phyloP scores from a whole-genome alignment of 1,284 basidiomycete genomes.

The Trametes versicolor region DNA sequence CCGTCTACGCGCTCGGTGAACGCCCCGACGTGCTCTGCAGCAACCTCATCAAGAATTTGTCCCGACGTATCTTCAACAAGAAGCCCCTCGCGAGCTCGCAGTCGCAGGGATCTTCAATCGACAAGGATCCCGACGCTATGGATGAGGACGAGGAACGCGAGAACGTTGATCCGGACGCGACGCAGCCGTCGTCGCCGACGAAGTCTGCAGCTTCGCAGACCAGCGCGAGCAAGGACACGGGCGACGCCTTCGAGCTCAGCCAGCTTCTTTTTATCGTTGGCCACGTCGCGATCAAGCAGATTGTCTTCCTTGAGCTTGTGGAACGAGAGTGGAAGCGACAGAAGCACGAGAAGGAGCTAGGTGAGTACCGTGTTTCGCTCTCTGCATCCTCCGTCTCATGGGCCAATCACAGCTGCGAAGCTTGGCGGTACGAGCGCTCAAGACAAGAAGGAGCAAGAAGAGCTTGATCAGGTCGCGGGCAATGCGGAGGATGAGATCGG shows the following conservation, averaged over 20 bases:
- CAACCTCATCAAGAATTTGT: slow-evolving; percentile 85
- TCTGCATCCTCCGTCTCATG: slow-evolving; percentile 5
- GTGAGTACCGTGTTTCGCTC: slow-evolving; percentile 52
- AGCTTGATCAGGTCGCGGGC: slow-evolving; percentile 96
- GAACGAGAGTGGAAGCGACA: slow-evolving; percentile 97
- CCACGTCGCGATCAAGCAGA: slow-evolving; percentile 97
- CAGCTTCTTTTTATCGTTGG: slow-evolving; percentile 96
- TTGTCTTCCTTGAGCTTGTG: slow-evolving; percentile 96
- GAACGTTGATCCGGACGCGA: slow-evolving; percentile 28
- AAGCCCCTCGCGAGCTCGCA: slow-evolving; percentile 18
- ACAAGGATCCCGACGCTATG: slow-evolving; percentile 60
- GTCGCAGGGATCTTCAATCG: slow-evolving; percentile 40
- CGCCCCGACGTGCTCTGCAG: slow-evolving; percentile 92
- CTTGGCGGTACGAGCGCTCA: slow-evolving; percentile 48
- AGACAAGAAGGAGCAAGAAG: slow-evolving; percentile 77
- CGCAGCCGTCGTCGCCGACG: slow-evolving; percentile 17
- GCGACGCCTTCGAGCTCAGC: slow-evolving; percentile 87
- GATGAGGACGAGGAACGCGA: slow-evolving; percentile 54
- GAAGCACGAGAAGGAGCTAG: slow-evolving; percentile 88
- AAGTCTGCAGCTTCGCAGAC: slow-evolving; percentile 21
- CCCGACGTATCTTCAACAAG: slow-evolving; percentile 70
- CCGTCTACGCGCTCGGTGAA: slow-evolving; percentile 93
- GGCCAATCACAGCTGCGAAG: slow-evolving; percentile 60
- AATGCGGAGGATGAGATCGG: slow-evolving; percentile 99
- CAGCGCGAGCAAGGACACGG: slow-evolving; percentile 62